Evolutionary conservation across 768 basidiomycete species (phyloP).

Genomic region (Rhodotorula toruloides): DNA sequence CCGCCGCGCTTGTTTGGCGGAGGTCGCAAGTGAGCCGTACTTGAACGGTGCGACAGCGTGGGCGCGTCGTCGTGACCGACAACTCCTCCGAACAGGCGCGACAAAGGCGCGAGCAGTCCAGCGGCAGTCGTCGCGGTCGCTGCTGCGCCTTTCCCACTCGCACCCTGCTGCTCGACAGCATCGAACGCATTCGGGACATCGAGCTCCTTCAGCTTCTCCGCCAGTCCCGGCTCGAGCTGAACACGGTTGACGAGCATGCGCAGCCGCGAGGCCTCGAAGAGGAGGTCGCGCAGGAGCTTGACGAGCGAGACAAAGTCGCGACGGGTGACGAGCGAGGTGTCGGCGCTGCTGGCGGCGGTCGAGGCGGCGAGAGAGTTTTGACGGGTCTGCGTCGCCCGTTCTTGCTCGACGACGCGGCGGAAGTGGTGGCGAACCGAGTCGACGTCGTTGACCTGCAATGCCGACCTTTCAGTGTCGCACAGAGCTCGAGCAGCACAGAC

Average conservation of each 20-base stretch:
- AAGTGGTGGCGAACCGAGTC: constrained; percentile 66
- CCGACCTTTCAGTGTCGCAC: neutral
- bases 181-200: constrained; percentile 60
- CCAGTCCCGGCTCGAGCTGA: constrained; percentile 76
- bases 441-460: constrained; percentile 52
- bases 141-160: constrained; percentile 40
- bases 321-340: constrained; percentile 52
- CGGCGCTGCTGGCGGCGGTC: neutral
- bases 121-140: constrained; percentile 46
- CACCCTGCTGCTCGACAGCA: constrained; percentile 46
- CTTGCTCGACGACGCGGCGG: constrained; percentile 68
- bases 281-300: constrained; percentile 76
- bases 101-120: constrained; percentile 43
- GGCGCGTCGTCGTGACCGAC: constrained; percentile 10
- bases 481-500: neutral
- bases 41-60: constrained; percentile 2
- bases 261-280: constrained; percentile 73
- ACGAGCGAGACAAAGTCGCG: constrained; percentile 77
- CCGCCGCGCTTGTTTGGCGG: constrained; percentile 64
- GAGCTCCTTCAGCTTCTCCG: constrained; percentile 64
- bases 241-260: constrained; percentile 80
- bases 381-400: constrained; percentile 49
- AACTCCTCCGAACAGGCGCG: constrained; percentile 40
- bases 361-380: neutral
- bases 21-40: constrained; percentile 12